These are phyloP conservation scores for Mortierella hygrophila DNA, from an alignment of 192 early-diverging fungal genomes.

Conservation along the genomic window DNA sequence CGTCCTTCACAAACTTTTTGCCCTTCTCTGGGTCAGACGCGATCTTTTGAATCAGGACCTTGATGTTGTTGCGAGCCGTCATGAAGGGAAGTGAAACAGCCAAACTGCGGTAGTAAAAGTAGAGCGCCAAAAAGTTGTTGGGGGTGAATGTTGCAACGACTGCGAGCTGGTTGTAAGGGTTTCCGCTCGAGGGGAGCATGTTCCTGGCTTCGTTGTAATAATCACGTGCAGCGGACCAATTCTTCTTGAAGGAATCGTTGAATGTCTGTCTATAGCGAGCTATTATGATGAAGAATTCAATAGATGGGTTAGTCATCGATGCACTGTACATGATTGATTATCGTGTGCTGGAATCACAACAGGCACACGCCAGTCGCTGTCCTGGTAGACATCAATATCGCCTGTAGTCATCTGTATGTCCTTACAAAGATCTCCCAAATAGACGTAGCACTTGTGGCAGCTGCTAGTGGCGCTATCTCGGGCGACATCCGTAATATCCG, in stretches of 20 bases:
- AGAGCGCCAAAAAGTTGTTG: conserved; percentile 62
- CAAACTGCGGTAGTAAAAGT: conserved; percentile 65
- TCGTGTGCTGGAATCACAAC: background rate
- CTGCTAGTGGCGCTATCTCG: conserved; percentile 56
- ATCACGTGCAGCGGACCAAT: conserved; percentile 67
- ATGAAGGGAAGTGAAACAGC: conserved; percentile 62
- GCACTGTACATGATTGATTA: background rate
- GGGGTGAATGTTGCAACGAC: conserved; percentile 71
- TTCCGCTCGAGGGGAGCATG: conserved; percentile 67
- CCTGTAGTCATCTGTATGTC: background rate
- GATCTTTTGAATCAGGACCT: conserved; percentile 57
- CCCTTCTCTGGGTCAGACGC: conserved; percentile 36
- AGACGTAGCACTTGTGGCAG: conserved; percentile 70
- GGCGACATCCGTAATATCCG: conserved; percentile 40
- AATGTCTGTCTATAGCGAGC: conserved; percentile 75
- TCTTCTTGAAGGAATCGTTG: conserved; percentile 66
- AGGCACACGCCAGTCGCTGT: background rate
- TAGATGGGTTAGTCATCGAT: background rate
- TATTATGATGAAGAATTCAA: background rate
- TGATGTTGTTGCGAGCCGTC: conserved; percentile 62
- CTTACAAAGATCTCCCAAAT: conserved; percentile 76
- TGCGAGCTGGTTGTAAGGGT: conserved; percentile 83
- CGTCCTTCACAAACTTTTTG: conserved; percentile 43
- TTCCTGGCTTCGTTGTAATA: conserved; percentile 75
- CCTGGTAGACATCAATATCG: background rate